Base-by-base conservation (phyloP, 2,329 filamentous ascomycete genomes). In the Cercospora sesami region DNA sequence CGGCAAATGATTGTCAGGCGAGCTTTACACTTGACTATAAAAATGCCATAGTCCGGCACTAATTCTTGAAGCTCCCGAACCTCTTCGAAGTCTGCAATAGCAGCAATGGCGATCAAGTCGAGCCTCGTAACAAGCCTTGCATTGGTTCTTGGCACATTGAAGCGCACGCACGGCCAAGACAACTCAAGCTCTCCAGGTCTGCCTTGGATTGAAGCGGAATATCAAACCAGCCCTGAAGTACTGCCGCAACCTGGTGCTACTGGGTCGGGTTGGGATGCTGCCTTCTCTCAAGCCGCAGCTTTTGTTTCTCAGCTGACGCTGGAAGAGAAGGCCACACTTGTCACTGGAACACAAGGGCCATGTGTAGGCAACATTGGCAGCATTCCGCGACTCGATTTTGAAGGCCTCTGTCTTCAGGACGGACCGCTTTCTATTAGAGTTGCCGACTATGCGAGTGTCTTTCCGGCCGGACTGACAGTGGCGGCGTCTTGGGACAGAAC, bases 401-500 rank as follows among this genome's bases (percentile, higher is more conserved):
- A 93, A 0, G 87, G 89, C 12, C 82, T 96, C 18, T 93, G 91
- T 70, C 82, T 97, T 16, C 93, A 97, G 77, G 94, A 97, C 75
- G 94, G 93, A 0, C 94, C 94, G 0, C 81, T 96, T 6, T 93
- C 94, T 0, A 84, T 97, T 64, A 85, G 93, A 21, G 93, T 92
- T 71, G 87, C 91, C 4, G 92, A 97, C 73, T 93, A 96, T 76
- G 87, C 89, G 39, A 94, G 92, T 0, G 92, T 93, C 0, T 96
- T 95, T 73, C 94, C 94, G 0, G 93, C 93, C 4, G 94, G 93
- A 7, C 86, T 97, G 68, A 97, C 93, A 0, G 91, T 94, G 0
- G 94, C 92, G 1, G 92, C 94, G 0, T 96, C 93, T 0, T 97
- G 92, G 90, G 95, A 93, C 78, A 91, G 89, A 72, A 86, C 91